Base-by-base conservation (phyloP, 225 moss, liverwort and hornwort genomes). In the Rhytidiadelphus loreus region DNA sequence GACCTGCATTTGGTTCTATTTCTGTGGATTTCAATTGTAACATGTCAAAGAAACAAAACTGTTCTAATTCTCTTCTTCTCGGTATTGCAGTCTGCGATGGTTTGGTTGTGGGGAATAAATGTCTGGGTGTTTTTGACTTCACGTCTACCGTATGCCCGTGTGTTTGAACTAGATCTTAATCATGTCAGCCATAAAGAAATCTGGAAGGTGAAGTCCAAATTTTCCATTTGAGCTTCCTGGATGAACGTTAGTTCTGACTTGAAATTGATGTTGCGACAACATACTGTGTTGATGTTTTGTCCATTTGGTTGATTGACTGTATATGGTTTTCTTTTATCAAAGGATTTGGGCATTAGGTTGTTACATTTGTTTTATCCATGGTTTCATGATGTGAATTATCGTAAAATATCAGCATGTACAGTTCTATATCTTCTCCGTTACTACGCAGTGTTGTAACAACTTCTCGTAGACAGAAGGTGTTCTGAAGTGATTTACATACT, bases 71-170 rank as follows among this genome's bases (percentile, higher is more conserved):
- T 41, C 6, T 64, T 63, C 57, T 85, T 89, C 74, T 89, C 88
- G 79, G 55, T 83, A 59, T 91, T 95, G 88, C 97, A 98, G 98
- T 95, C 97, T 85, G 92, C 95, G 92, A 98, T 98, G 98, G 71
- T 98, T 87, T 98, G 97, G 96, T 92, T 98, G 68, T 98, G 98
- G 98, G 98, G 98, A 86, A 87, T 95, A 88, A 97, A 98, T 87
- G 92, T 97, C 57, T 95, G 93, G 78, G 95, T 93, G 57, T 98
- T 98, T 90, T 85, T 96, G 88, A 92, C 94, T 63, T 94, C 92
- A 81, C 95, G 98, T 55, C 90, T 98, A 80, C 95, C 93, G 80
- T 98, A 96, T 91, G 86, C 93, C 44, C 96, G 94, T 89, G 97
- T 98, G 81, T 98, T 98, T 92, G 98, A 98, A 89, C 83, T 98